Evolutionary conservation across 1,284 basidiomycete species (phyloP), one percentile per base, ranked within the genome.

Genomic region (Leccinum solheimii): DNA sequence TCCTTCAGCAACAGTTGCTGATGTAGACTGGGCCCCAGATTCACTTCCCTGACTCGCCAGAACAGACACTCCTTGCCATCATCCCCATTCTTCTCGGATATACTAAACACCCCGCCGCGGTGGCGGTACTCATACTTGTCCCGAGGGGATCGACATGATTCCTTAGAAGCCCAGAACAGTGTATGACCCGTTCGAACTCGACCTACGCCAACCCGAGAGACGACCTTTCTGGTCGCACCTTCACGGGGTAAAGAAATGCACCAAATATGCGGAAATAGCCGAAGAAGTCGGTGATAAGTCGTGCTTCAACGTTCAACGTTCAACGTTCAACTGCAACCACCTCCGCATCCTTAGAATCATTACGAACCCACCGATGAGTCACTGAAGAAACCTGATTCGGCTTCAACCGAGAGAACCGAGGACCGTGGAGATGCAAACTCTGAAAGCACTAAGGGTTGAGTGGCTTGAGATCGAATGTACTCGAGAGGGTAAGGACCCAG

Each of bases 11-110:
- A 32, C 14, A 14, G 52, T n/a, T 8, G 27, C 36, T 59, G 36
- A 50, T 45, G 51, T 13, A 21, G 19, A 45, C n/a, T 43, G 10
- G 10, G 40, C 5, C 40, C 40, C 14, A 56, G 57, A 52, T 57
- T 43, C 48, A 55, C 40, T 64, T 65, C 32, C 56, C 66, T 14
- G 57, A 64, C 32, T 64, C 64, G 5, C 43, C 10, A 56, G 57
- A 66, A 23, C 43, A 57, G 56, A 49, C 11, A 8, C 43, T 50
- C 5, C 36, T 54, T 23, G 36, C 4, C 32, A 32, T 54, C 9
- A 58, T 64, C 27, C 60, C 58, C 38, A 54, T 56, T 36, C 63
- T 64, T 45, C 43, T 64, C 52, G 26, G 27, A 64, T 38, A 58
- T 64, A 51, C 32, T 32, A 11, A 32, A 32, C 10, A 32, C 32